phyloP scores from a whole-genome alignment of 768 basidiomycete species.

The Pisolithus sp. region DNA sequence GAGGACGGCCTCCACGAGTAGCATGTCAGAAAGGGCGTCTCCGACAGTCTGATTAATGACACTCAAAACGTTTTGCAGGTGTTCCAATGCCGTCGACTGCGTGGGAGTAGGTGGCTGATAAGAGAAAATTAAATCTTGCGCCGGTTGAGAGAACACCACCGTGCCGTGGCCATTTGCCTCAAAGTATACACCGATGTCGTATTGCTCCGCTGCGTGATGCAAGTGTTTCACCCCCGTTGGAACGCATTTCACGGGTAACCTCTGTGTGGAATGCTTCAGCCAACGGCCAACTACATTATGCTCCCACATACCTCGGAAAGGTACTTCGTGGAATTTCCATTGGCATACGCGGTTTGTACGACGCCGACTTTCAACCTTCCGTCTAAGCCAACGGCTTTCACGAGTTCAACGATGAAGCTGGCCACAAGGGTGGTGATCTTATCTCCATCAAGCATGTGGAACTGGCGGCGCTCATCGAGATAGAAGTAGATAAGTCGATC shows the following conservation, averaged over 20 bases:
- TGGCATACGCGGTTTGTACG: slow-evolving; percentile 98
- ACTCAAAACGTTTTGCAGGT: slow-evolving; percentile 70
- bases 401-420: slow-evolving; percentile 85
- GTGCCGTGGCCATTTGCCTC: slow-evolving; percentile 99
- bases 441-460: slow-evolving; percentile 95
- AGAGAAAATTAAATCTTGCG: slow-evolving; percentile 52
- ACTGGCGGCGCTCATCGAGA: slow-evolving; percentile 66
- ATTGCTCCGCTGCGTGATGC: slow-evolving; percentile 93
- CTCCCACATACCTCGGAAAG: slow-evolving; percentile 57
- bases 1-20: slow-evolving; percentile 90
- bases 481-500: slow-evolving; percentile 97
- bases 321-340: slow-evolving; percentile 94
- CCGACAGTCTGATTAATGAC: slow-evolving; percentile 98
- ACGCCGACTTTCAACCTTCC: slow-evolving; percentile 79
- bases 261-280: slow-evolving; percentile 38
- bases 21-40: slow-evolving; percentile 92
- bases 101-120: slow-evolving; percentile 76
- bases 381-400: slow-evolving; percentile 79
- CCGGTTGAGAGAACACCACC: slow-evolving; percentile 81
- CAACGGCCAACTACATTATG: neutral
- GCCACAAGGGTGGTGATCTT: slow-evolving; percentile 95
- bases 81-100: slow-evolving; percentile 71
- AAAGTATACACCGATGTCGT: slow-evolving; percentile 96
- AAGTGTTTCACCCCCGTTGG: slow-evolving; percentile 97
- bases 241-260: slow-evolving; percentile 91